Conservation (phyloP, 148 eudicot species). For the Mesembryanthemum crystallinum region DNA sequence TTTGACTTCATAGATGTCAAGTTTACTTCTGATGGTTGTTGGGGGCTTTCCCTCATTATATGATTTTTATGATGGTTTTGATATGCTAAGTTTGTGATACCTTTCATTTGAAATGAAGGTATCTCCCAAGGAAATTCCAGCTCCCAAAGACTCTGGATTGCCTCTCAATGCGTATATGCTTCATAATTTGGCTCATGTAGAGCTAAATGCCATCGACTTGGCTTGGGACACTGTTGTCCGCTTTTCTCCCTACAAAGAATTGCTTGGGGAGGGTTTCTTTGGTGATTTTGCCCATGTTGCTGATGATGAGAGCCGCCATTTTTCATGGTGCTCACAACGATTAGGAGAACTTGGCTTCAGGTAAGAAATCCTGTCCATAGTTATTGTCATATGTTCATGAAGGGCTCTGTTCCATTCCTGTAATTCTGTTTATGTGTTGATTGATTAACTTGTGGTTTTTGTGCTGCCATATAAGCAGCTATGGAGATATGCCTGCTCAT, state of each 20-base stretch:
- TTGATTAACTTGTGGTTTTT: neutral
- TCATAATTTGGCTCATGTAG: conserved; percentile 97
- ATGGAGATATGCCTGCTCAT: conserved; percentile 98
- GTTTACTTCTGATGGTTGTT: neutral
- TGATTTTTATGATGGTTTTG: neutral
- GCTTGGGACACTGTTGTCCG: conserved; percentile 99
- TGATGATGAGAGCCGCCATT: conserved; percentile 98
- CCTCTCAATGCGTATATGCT: conserved; percentile 94
- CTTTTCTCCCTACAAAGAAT: conserved; percentile 66
- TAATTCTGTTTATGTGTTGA: neutral
- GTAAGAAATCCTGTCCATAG: conserved; percentile 27
- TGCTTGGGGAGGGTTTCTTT: conserved; percentile 75
- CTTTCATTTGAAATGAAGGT: conserved; percentile 42
- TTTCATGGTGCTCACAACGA: conserved; percentile 93
- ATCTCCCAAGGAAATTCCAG: conserved; percentile 74
- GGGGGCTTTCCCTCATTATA: neutral
- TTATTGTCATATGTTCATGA: neutral
- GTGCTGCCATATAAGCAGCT: conserved; percentile 36
- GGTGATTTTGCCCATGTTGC: conserved; percentile 96
- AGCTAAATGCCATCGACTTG: conserved; percentile 90
- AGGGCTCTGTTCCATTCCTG: neutral
- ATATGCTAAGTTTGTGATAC: conserved; percentile 9
- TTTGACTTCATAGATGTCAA: neutral
- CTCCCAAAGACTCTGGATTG: conserved; percentile 72
- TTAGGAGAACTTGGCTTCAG: conserved; percentile 84